Evolutionary conservation across 495 filamentous ascomycete genomes (phyloP), one percentile per base, ranked within the genome.

Genomic region (Rostrohypoxylon terebratum): DNA sequence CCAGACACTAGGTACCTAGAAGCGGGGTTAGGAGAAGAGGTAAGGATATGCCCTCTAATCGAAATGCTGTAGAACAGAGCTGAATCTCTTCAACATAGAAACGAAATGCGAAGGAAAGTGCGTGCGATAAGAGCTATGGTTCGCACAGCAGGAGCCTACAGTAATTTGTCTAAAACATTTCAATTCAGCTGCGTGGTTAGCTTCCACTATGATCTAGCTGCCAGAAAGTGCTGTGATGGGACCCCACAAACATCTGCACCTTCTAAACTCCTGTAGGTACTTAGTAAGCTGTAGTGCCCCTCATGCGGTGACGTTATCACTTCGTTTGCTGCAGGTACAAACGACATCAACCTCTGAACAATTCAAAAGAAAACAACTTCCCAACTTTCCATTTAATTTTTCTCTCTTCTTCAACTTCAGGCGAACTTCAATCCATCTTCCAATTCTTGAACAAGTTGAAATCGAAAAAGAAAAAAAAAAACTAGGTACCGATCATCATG

Each of bases 251-350:
- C 44, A 50, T 20, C 28, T 67, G 58, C 48, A 63, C 40, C 50
- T 63, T 45, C 57, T 42, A 60, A 44, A 13, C 63, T 44, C 23
- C 20, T 59, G 44, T 67, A 21, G 25, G 55, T 55, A n/a, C n/a
- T n/a, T n/a, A 42, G 38, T 42, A 42, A 42, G 38, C 25, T 58
- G 42, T 59, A 36, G 25, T 55, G 64, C 70, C 64, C 71, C 71
- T 69, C 71, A 69, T 44, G 51, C 62, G 58, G 66, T 74, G 71
- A 74, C 71, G 71, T 74, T 74, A 74, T 74, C 33, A 67, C 66
- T 74, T 61, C 71, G 71, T 74, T 74, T 69, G 62, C 66, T 63
- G 66, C 66, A 69, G 71, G 57, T 59, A 66, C 66, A 66, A 66
- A 73, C 55, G 45, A 63, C 58, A 58, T 55, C 42, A 54, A 68